These are phyloP conservation scores for Agrocybe chaxingu DNA, from an alignment of 768 basidiomycete species.

Conservation along the genomic window DNA sequence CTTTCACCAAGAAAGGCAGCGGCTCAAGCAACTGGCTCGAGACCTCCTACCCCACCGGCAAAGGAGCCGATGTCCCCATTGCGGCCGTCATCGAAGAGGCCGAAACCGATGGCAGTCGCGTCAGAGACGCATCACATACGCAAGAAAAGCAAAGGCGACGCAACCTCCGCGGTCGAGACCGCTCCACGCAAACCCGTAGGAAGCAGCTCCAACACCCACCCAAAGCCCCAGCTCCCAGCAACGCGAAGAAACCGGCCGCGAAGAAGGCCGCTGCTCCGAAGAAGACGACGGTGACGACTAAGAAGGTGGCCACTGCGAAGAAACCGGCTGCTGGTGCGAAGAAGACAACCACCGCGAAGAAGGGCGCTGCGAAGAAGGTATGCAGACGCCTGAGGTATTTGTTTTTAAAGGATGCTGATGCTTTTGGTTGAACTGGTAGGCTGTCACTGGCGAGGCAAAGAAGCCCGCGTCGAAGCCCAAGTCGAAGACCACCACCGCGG, in stretches of 20 bases:
- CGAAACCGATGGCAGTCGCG: constrained; percentile 19
- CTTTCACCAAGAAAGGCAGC: constrained; percentile 19
- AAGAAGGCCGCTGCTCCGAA: constrained; percentile 18
- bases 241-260: constrained; percentile 2
- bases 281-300: constrained; percentile 20
- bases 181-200: background rate
- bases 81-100: constrained; percentile 47
- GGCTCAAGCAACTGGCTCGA: background rate
- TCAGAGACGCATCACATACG: constrained; percentile 4
- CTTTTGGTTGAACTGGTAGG: constrained; percentile 16
- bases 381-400: background rate
- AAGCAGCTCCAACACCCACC: background rate
- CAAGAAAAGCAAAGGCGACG: constrained; percentile 14
- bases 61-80: constrained; percentile 32
- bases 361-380: constrained; percentile 61
- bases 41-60: constrained; percentile 15
- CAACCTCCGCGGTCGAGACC: background rate
- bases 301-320: constrained; percentile 29
- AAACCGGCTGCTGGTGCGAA: constrained; percentile 20
- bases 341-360: constrained; percentile 24
- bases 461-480: constrained; percentile 31
- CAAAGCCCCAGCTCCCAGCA: constrained; percentile 3
- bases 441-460: constrained; percentile 37
- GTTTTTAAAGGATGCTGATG: background rate
- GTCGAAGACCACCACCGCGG: constrained; percentile 19